Percentiles rank a stretch among this genome's conserved stretches.
Conservation (phyloP, 768 basidiomycete species). For the Peribolospora baueri region DNA sequence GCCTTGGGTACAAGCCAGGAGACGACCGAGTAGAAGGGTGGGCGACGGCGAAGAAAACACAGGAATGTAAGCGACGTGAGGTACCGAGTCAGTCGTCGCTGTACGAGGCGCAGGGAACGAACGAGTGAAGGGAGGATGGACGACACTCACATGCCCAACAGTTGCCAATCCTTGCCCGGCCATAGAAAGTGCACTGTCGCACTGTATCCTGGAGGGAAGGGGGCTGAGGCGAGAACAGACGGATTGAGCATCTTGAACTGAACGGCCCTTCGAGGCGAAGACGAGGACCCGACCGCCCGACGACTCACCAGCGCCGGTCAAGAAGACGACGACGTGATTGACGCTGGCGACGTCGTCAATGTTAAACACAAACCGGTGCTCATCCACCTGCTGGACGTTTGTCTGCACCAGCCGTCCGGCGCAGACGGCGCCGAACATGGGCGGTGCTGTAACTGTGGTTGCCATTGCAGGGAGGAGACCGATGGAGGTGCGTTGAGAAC, state of each 20-base stretch:
- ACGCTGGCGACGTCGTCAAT: slow-evolving; percentile 44
- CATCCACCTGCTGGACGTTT: slow-evolving; percentile 54
- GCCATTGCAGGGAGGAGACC: too few relatives aligned
- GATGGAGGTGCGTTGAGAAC: too few relatives aligned
- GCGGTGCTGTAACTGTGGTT: too few relatives aligned
- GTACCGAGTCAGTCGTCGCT: neutral
- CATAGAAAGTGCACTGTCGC: slow-evolving; percentile 64
- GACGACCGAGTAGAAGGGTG: neutral
- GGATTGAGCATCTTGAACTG: too few relatives aligned
- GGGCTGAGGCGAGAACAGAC: neutral
- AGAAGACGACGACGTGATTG: slow-evolving; percentile 66
- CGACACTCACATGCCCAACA: slow-evolving; percentile 43
- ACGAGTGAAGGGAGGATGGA: slow-evolving; percentile 16
- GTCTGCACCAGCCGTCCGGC: slow-evolving; percentile 27
- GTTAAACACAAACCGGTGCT: slow-evolving; percentile 58
- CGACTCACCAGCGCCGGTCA: slow-evolving; percentile 42
- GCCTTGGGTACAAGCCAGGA: slow-evolving; percentile 24
- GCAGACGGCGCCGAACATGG: too few relatives aligned
- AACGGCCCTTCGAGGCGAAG: slow-evolving; percentile 5
- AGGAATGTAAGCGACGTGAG: neutral
- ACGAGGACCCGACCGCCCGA: neutral
- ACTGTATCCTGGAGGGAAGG: slow-evolving; percentile 25
- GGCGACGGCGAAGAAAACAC: neutral
- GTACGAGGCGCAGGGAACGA: neutral
- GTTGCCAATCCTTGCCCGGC: slow-evolving; percentile 66